Conservation (phyloP, 2,329 filamentous ascomycete genomes). For the Calonectria honghensis region DNA sequence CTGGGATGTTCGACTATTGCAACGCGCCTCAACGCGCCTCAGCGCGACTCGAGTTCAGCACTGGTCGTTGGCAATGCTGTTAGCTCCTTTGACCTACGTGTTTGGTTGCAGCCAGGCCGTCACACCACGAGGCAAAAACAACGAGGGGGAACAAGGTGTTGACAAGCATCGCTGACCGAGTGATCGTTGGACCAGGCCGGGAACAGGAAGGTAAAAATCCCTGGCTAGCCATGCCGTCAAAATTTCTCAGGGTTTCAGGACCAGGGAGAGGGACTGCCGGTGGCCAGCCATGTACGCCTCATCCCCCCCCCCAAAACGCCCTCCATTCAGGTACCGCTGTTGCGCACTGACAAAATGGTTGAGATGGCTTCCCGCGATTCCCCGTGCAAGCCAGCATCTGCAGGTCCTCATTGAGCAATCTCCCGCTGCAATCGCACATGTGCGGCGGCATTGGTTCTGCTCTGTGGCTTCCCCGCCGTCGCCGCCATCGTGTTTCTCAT, state of each 20-base stretch:
- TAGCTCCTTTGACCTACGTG: not conserved
- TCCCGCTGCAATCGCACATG: slow-evolving; percentile 4
- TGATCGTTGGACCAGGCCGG: not conserved
- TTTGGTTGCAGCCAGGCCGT: not conserved
- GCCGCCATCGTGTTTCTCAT: slow-evolving; percentile 5
- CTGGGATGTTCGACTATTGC: not conserved
- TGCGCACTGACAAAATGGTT: slow-evolving; percentile 16
- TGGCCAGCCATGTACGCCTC: slow-evolving; percentile 6
- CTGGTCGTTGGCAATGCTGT: not conserved
- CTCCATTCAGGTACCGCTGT: not conserved
- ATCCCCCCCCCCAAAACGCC: not conserved
- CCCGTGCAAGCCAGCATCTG: slow-evolving; percentile 14
- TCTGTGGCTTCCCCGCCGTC: not conserved
- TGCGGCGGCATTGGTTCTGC: slow-evolving; percentile 8
- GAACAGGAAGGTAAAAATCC: not conserved
- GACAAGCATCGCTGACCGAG: not conserved
- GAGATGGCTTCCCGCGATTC: slow-evolving; percentile 17
- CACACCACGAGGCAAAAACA: slow-evolving; percentile 1
- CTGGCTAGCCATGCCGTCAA: slow-evolving; percentile 15
- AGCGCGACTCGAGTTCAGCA: not conserved
- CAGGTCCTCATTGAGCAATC: slow-evolving; percentile 14
- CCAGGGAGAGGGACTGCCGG: not conserved
- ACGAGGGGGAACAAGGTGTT: not conserved
- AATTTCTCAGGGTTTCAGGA: slow-evolving; percentile 11
- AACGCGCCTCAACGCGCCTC: not conserved